phyloP scores from a whole-genome alignment of 306 rosid species.

The Quercus alba region DNA sequence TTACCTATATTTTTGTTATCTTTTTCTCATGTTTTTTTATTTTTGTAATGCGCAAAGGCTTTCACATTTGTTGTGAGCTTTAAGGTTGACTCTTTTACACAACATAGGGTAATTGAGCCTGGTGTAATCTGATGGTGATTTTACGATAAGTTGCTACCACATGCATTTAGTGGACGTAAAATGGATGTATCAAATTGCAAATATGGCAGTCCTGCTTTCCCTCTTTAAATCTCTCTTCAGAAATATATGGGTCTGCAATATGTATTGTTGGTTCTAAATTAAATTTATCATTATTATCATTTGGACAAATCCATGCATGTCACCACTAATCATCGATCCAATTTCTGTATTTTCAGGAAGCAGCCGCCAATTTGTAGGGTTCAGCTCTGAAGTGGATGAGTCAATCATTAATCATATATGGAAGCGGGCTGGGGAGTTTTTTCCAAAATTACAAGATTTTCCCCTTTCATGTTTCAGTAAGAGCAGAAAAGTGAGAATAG shows the following conservation, averaged over 20 bases:
- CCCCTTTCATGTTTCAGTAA: slow-evolving; percentile 54
- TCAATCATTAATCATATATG: slow-evolving; percentile 58
- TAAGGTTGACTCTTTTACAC: neutral
- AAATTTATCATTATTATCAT: neutral
- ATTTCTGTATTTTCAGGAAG: slow-evolving; percentile 50
- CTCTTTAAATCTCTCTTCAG: neutral
- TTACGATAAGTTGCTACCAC: neutral
- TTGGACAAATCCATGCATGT: slow-evolving; percentile 1
- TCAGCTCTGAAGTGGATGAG: slow-evolving; percentile 68
- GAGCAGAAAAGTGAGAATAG: slow-evolving; percentile 73
- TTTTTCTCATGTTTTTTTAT: neutral
- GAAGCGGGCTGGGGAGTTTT: slow-evolving; percentile 73
- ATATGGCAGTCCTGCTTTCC: neutral
- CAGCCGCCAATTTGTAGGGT: slow-evolving; percentile 87
- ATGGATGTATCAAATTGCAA: neutral
- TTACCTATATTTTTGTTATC: neutral
- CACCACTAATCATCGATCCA: neutral
- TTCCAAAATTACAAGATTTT: slow-evolving; percentile 59
- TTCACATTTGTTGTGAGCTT: neutral
- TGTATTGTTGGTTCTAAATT: neutral
- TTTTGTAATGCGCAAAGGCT: neutral
- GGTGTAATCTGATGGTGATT: neutral
- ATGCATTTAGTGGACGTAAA: neutral
- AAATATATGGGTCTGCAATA: neutral
- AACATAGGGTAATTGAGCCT: neutral